phyloP scores from a whole-genome alignment of 345 rosid species.

The Lenwebbia sp. region DNA sequence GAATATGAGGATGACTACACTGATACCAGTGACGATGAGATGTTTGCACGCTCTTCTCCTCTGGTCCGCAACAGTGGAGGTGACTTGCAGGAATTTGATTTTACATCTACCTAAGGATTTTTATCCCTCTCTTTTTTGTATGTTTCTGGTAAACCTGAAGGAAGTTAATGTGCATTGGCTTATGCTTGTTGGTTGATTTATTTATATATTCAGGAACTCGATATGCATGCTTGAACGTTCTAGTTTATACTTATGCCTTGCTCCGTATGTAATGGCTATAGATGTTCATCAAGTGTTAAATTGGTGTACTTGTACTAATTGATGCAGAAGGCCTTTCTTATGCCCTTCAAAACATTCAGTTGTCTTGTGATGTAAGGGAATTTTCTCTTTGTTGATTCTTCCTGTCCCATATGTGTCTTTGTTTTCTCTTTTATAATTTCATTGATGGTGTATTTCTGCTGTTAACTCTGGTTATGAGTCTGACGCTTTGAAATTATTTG shows the following conservation, averaged over 20 bases:
- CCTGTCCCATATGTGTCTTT: background rate
- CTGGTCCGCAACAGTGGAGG: constrained; percentile 68
- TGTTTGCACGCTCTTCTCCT: constrained; percentile 14
- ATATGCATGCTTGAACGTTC: background rate
- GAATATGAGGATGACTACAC: constrained; percentile 37
- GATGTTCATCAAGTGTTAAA: background rate
- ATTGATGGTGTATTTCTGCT: background rate
- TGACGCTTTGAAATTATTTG: background rate
- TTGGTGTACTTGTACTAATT: background rate
- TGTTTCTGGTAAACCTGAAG: background rate
- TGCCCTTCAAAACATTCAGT: background rate
- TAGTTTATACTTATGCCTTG: background rate
- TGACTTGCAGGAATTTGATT: constrained; percentile 6
- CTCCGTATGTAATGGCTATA: background rate
- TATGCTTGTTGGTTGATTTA: background rate
- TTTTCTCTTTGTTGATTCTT: background rate
- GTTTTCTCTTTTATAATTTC: background rate
- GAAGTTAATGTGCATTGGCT: background rate
- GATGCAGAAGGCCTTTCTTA: background rate
- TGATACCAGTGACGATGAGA: constrained; percentile 24
- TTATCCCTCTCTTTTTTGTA: background rate
- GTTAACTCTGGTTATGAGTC: background rate
- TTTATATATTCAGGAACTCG: background rate
- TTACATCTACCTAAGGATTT: background rate
- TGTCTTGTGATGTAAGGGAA: background rate